These are phyloP conservation scores for Chalaropsis ovoidea DNA, from an alignment of 2,329 filamentous ascomycete species.

Conservation along the genomic window DNA sequence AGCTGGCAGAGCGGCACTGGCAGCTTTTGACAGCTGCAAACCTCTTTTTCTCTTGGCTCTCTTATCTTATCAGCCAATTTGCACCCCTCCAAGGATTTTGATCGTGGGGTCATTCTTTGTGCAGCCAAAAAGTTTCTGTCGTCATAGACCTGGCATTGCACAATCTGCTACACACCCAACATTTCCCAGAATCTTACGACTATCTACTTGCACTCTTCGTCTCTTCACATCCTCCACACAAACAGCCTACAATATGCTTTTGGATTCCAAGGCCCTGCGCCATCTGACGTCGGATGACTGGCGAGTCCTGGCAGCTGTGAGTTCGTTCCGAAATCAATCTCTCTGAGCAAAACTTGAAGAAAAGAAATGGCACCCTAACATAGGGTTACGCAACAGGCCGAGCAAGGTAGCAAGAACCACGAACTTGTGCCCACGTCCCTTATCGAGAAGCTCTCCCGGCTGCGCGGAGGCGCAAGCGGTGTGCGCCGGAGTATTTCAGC, in stretches of 20 bases:
- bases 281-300: conserved; percentile 90
- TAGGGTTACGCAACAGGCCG: conserved; percentile 50
- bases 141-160: conserved; percentile 9
- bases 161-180: neutral
- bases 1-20: neutral
- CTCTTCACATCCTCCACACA: neutral
- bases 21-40: conserved; percentile 1
- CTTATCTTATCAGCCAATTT: conserved; percentile 23
- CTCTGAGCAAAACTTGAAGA: neutral
- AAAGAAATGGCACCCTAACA: conserved; percentile 21
- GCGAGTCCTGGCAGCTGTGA: conserved; percentile 83
- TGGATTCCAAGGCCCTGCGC: conserved; percentile 87
- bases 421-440: conserved; percentile 87
- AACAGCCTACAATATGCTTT: conserved; percentile 59
- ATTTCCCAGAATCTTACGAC: neutral
- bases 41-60: neutral
- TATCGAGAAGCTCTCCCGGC: conserved; percentile 72
- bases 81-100: conserved; percentile 17
- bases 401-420: conserved; percentile 90
- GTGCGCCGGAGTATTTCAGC: conserved; percentile 81
- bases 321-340: conserved; percentile 34
- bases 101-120: conserved; percentile 20
- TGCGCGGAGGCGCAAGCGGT: conserved; percentile 65
- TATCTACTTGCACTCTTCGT: neutral
- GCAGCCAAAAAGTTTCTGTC: conserved; percentile 20